A percentile compares a stretch with the other conserved stretches of the same genome.
phyloP scores from a whole-genome alignment of 2,329 filamentous ascomycete species.

The Cercospora sojina region DNA sequence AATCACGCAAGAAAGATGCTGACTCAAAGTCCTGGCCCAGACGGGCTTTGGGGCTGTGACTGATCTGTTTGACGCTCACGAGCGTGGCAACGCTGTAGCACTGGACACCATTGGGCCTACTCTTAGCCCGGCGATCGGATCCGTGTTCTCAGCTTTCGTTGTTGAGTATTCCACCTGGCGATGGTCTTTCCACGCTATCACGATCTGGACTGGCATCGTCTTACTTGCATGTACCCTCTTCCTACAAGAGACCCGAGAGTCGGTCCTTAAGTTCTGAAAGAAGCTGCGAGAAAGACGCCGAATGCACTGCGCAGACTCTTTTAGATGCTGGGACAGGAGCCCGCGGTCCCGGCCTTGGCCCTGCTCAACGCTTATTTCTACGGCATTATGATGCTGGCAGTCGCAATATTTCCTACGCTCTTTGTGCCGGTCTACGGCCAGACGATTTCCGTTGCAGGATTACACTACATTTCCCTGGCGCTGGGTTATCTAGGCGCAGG shows the following conservation, averaged over 20 bases:
- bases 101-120: background rate
- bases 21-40: conserved; percentile 45
- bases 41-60: conserved; percentile 43
- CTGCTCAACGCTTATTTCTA: background rate
- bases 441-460: conserved; percentile 34
- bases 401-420: background rate
- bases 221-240: background rate
- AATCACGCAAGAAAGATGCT: conserved; percentile 26
- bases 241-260: background rate
- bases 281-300: conserved; percentile 29
- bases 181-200: background rate
- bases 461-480: conserved; percentile 45
- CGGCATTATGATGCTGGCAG: background rate
- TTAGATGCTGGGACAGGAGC: background rate
- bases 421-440: background rate
- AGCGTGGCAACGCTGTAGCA: conserved; percentile 34
- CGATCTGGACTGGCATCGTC: background rate
- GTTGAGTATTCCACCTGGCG: background rate
- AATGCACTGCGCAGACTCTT: background rate
- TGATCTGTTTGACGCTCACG: background rate
- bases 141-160: background rate
- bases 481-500: conserved; percentile 41
- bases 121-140: background rate
- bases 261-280: background rate
- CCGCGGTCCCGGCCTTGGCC: background rate